phyloP scores from a whole-genome alignment of 345 rosid species.

The Citrus medica region DNA sequence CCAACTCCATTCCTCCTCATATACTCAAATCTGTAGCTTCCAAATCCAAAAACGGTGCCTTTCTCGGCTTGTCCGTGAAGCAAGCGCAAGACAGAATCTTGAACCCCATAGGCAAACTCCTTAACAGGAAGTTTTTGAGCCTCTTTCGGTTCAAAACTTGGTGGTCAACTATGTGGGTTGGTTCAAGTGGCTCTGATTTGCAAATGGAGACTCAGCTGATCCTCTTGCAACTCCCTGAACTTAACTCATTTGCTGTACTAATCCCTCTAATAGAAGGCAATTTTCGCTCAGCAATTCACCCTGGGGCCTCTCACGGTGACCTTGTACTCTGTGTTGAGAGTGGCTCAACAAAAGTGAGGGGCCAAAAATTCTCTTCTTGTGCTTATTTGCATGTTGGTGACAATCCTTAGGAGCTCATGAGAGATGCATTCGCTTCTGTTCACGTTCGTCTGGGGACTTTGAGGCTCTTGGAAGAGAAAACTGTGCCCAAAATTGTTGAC shows the following conservation, averaged over 20 bases:
- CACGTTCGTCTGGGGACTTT: slow-evolving; percentile 34
- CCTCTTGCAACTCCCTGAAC: slow-evolving; percentile 32
- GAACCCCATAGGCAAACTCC: slow-evolving; percentile 27
- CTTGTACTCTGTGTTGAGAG: slow-evolving; percentile 33
- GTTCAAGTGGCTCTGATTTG: slow-evolving; percentile 34
- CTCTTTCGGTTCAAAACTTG: slow-evolving; percentile 40
- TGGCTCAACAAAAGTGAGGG: slow-evolving; percentile 29
- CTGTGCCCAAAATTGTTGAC: slow-evolving; percentile 1
- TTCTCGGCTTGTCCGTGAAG: slow-evolving; percentile 27
- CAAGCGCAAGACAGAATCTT: slow-evolving; percentile 12
- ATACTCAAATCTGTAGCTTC: slow-evolving; percentile 17
- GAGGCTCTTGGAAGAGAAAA: slow-evolving; percentile 34
- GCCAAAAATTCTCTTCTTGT: slow-evolving; percentile 23
- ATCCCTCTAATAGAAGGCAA: slow-evolving; percentile 26
- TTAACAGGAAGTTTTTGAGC: slow-evolving; percentile 25
- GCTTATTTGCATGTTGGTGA: slow-evolving; percentile 31
- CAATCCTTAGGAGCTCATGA: slow-evolving; percentile 32
- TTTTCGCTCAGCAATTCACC: slow-evolving; percentile 31
- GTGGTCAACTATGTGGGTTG: slow-evolving; percentile 42
- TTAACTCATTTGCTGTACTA: slow-evolving; percentile 20
- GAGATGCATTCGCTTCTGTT: slow-evolving; percentile 24
- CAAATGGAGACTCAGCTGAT: slow-evolving; percentile 39
- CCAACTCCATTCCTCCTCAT: slow-evolving; percentile 17
- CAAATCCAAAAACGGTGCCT: slow-evolving; percentile 22
- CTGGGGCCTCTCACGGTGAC: slow-evolving; percentile 25